These are phyloP conservation scores for Lipomyces mesembrius DNA, from an alignment of 805 yeast genomes.

Conservation along the genomic window DNA sequence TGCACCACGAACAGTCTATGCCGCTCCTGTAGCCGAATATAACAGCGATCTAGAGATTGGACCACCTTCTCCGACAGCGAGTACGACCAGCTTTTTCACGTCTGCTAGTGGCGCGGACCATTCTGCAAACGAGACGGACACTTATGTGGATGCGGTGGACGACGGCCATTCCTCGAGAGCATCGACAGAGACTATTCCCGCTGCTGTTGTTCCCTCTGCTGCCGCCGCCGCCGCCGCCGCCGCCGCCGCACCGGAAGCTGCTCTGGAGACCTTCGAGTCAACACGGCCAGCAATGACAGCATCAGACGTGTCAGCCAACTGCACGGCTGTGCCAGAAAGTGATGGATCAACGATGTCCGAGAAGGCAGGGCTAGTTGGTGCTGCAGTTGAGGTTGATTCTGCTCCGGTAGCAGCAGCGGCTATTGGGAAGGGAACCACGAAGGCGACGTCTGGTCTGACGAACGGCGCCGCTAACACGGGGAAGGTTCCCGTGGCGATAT, in stretches of 20 bases:
- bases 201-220: constrained; percentile 7
- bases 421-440: neutral
- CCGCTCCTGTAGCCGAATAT: neutral
- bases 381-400: constrained; percentile 12
- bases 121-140: constrained; percentile 17
- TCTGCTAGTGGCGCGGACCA: constrained; percentile 12
- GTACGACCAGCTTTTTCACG: constrained; percentile 30
- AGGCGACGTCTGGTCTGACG: neutral
- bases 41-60: neutral
- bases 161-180: constrained; percentile 16
- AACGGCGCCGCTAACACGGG: neutral
- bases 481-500: constrained; percentile 4
- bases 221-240: constrained; percentile 3
- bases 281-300: neutral
- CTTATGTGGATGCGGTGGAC: constrained; percentile 17
- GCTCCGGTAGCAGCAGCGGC: constrained; percentile 8
- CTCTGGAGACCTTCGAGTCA: neutral
- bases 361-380: neutral
- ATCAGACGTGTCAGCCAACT: neutral
- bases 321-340: neutral
- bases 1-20: constrained; percentile 9
- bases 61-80: constrained; percentile 31
- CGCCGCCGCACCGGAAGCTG: neutral
- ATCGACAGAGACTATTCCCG: constrained; percentile 24
- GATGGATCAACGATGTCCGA: constrained; percentile 1